phyloP scores from a whole-genome alignment of 495 filamentous ascomycete species.

The Pseudevernia furfuracea region DNA sequence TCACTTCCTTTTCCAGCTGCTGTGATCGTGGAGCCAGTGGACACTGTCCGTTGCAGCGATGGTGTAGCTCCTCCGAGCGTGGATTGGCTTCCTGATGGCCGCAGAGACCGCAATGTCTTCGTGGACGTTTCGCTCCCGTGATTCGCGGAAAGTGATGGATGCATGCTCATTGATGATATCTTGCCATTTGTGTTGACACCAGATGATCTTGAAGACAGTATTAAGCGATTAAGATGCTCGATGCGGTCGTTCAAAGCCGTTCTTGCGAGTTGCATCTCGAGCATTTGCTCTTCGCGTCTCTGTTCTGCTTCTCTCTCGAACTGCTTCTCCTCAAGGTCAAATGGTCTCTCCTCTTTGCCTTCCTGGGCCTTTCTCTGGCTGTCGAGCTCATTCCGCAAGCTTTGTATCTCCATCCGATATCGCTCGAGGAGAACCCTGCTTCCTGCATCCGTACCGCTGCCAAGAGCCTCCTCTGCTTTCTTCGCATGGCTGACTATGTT shows the following conservation, averaged over 20 bases:
- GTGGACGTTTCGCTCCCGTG: constrained; percentile 30
- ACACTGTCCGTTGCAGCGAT: constrained; percentile 53
- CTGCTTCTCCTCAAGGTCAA: constrained; percentile 59
- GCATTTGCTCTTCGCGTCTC: constrained; percentile 91
- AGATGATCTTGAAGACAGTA: constrained; percentile 88
- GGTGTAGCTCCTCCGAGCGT: constrained; percentile 46
- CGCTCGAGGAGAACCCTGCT: constrained; percentile 83
- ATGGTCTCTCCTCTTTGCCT: constrained; percentile 46
- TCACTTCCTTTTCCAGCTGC: constrained; percentile 41
- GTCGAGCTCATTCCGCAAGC: constrained; percentile 75
- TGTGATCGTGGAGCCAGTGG: constrained; percentile 56
- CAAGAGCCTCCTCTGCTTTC: constrained; percentile 81
- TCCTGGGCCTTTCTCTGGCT: constrained; percentile 61
- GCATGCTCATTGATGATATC: constrained; percentile 63
- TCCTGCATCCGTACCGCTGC: constrained; percentile 48
- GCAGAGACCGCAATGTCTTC: constrained; percentile 43
- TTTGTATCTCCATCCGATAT: constrained; percentile 88
- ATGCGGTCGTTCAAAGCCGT: constrained; percentile 96
- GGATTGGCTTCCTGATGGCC: constrained; percentile 70
- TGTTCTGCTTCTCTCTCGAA: constrained; percentile 73
- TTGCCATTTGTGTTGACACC: constrained; percentile 76
- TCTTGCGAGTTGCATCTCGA: constrained; percentile 94
- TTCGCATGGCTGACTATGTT: constrained; percentile 97
- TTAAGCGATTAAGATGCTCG: constrained; percentile 92
- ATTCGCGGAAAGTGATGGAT: constrained; percentile 54